Base-by-base conservation (phyloP, 208 protist genomes). In the Trypanosoma caninum region DNA sequence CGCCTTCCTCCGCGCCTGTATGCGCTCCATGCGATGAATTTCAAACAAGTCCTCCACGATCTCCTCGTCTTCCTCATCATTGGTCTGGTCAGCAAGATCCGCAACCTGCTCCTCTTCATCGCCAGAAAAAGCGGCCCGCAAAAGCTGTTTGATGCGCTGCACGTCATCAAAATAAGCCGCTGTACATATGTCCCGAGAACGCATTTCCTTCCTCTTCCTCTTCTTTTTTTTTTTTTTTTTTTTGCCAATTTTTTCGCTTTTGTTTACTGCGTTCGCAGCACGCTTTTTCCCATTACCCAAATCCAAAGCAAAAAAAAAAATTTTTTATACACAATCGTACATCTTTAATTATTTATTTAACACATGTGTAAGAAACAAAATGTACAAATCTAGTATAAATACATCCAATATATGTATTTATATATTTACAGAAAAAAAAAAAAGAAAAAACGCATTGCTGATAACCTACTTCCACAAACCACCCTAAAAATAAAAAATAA, bases 141-240 rank as follows among this genome's bases (percentile, higher is more conserved):
- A 61, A 27, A 94, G 79, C 53, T 83, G 73, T 20, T 73, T 57
- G 22, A 94, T 63, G n/a, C 82, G 79, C 37, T 66, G 59, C 25
- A 77, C 59, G 53, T 94, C 87, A 59, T 82, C 72, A 31, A 76
- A 52, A 47, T 82, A 94, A 40, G 84, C 87, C 11, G 83, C 83
- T 1, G 71, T 80, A 59, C 77, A 89, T 2, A 88, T 18, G 44
- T 91, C 84, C 1, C 76, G 60, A 2, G 87, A 64, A 11, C 76
- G 74, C 37, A 69, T 73, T 2, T 46, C 28, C 53, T 65, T 69
- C 66, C 18, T 51, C 33, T 30, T 25, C 35, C 23, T 28, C 3
- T 16, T 18, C 28, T 42, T 25, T 56, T 35, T 16, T 64, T 27
- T 55, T 54, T 8, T 47, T 71, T 56, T 55, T 54, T 44, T 38